A percentile compares a stretch with the other conserved stretches of the same genome.
These are phyloP conservation scores for Kwoniella shandongensis DNA, from an alignment of 768 basidiomycete genomes.

Conservation along the genomic window DNA sequence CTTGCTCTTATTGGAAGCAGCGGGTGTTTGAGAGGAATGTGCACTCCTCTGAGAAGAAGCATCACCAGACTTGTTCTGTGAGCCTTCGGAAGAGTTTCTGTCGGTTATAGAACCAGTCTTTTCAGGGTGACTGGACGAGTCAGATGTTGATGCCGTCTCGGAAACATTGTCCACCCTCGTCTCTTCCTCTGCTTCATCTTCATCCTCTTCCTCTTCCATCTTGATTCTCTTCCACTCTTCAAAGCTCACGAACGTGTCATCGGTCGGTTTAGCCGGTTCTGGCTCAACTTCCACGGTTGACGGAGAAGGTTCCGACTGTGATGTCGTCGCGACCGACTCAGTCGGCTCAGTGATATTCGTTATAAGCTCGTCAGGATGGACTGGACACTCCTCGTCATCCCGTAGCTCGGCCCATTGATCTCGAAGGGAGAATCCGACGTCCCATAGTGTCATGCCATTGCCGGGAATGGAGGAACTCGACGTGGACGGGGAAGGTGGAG, in stretches of 20 bases:
- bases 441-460: constrained; percentile 24
- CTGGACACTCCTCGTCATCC: constrained; percentile 15
- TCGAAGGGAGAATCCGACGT: constrained; percentile 24
- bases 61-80: neutral
- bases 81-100: neutral
- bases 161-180: constrained; percentile 4
- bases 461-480: neutral
- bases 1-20: neutral
- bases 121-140: neutral
- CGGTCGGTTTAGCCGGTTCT: neutral
- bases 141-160: neutral
- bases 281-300: constrained; percentile 4
- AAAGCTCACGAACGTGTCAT: constrained; percentile 35
- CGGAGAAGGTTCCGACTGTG: neutral
- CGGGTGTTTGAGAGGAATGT: neutral
- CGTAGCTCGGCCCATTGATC: constrained; percentile 21
- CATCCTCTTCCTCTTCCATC: constrained; percentile 33
- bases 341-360: neutral
- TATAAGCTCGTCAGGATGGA: constrained; percentile 5
- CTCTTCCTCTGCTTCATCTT: constrained; percentile 17
- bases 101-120: neutral
- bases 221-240: constrained; percentile 48
- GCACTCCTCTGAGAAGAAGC: neutral
- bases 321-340: neutral
- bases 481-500: neutral